Base-by-base conservation (phyloP, 1,139 yeast genomes). In the Nakaseomyces bracarensis region DNA sequence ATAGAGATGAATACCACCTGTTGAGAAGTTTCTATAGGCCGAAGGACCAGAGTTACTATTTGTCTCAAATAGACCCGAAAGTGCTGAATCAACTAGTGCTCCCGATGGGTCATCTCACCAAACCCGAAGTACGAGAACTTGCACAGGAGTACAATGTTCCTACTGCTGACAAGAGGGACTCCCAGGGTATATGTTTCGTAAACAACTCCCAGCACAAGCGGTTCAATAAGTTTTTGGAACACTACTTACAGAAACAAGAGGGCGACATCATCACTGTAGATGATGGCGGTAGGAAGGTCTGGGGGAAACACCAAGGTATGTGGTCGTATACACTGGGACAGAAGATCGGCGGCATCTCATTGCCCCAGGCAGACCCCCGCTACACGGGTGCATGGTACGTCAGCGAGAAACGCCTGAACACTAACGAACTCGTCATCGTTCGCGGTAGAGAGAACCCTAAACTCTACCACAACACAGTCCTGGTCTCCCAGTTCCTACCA, bases 281-380 rank as follows among this genome's bases (percentile, higher is more conserved):
- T 5, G 42, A 60, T 1, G 60, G 58, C 21, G 66, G 61, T 20
- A 94, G 93, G 3, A 67, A 64, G 42, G 71, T 81, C 1, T 87
- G 94, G 75, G 97, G 96, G 0, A 58, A 64, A 41, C 96, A 89
- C 57, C 66, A 72, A 35, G 99, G 98, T 0, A 59, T 93, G 19
- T 93, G 98, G 97, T 79, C 83, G 44, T 93, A 87, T 13, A 91
- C 99, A 0, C 78, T 91, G 21, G 98, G 98, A 1, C 98, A 91
- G 63, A 75, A 79, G 49, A 69, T 79, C 25, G 82, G 95, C 1
- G 36, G 26, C 26, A 15, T 86, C 2, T 71, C 84, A 3, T 74
- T 87, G 82, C 96, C 96, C 0, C 96, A 89, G 56, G 91, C 87
- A 0, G 77, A 80, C 52, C 93, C 91, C 0, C 58, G 63, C 7